Conservation (phyloP, 805 yeast species). For the Schizosaccharomyces lindneri region DNA sequence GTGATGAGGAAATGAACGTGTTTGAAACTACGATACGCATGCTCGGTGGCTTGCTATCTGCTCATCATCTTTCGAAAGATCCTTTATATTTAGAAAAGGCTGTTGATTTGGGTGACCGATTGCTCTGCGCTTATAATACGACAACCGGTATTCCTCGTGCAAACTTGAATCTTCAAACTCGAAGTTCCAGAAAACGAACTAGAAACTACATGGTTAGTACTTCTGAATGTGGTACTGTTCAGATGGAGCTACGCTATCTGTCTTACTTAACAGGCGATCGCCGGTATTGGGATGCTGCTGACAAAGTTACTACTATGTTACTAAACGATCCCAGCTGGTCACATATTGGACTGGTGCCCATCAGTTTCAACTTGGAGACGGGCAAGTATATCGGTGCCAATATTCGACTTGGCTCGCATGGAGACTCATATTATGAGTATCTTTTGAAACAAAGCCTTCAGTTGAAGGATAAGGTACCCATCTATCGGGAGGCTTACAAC, state of each 20-base stretch:
- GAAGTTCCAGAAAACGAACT: conserved; percentile 34
- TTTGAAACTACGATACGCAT: conserved; percentile 89
- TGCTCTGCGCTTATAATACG: conserved; percentile 44
- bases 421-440: conserved; percentile 75
- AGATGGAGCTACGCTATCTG: conserved; percentile 65
- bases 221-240: conserved; percentile 72
- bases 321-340: conserved; percentile 23
- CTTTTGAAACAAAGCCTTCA: conserved; percentile 64
- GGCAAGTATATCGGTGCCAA: conserved; percentile 40
- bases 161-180: conserved; percentile 44
- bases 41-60: conserved; percentile 80
- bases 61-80: conserved; percentile 41
- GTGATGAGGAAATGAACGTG: conserved; percentile 46
- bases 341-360: conserved; percentile 61
- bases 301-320: conserved; percentile 42
- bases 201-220: conserved; percentile 43
- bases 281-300: conserved; percentile 56
- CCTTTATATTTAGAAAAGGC: conserved; percentile 57
- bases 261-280: conserved; percentile 57
- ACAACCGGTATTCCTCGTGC: conserved; percentile 52
- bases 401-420: conserved; percentile 71
- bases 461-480: conserved; percentile 32
- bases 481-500: conserved; percentile 51
- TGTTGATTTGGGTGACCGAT: conserved; percentile 46
- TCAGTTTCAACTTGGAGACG: conserved; percentile 46